A percentile compares a stretch with the other conserved stretches of the same genome.
These are phyloP conservation scores for Dalbergia cultrata DNA, from an alignment of 306 rosid species.

Conservation along the genomic window DNA sequence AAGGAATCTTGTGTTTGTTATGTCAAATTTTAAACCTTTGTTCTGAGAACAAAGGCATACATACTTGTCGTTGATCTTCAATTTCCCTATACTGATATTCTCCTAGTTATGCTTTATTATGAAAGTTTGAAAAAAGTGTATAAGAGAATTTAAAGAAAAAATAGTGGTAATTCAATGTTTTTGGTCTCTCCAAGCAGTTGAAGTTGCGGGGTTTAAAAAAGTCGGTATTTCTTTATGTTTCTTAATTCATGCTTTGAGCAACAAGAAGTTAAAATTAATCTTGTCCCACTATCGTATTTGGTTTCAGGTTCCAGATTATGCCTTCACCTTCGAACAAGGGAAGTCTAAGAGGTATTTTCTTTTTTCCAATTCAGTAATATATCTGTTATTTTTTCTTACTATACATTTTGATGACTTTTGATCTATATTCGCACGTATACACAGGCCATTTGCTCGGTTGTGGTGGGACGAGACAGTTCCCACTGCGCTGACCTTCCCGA, in stretches of 20 bases:
- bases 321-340: constrained; percentile 75
- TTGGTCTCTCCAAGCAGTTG: constrained; percentile 9
- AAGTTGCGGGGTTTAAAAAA: constrained; percentile 11
- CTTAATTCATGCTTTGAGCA: constrained; percentile 3
- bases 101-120: background rate
- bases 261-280: constrained; percentile 6
- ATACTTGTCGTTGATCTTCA: background rate
- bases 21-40: too few relatives aligned
- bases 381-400: constrained; percentile 23
- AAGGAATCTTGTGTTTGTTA: too few relatives aligned
- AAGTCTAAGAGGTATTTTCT: constrained; percentile 78
- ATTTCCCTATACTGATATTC: background rate
- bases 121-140: constrained; percentile 24
- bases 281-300: constrained; percentile 12
- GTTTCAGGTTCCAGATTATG: constrained; percentile 81
- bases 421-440: constrained; percentile 22
- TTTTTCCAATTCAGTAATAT: constrained; percentile 7
- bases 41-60: background rate
- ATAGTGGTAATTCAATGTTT: constrained; percentile 27
- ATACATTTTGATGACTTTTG: constrained; percentile 21
- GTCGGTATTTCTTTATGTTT: constrained; percentile 28
- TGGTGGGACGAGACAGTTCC: constrained; percentile 99
- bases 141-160: background rate
- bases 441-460: constrained; percentile 91
- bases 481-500: constrained; percentile 81